Conservation (phyloP, 306 rosid genomes). For the Oemleria cerasiformis region DNA sequence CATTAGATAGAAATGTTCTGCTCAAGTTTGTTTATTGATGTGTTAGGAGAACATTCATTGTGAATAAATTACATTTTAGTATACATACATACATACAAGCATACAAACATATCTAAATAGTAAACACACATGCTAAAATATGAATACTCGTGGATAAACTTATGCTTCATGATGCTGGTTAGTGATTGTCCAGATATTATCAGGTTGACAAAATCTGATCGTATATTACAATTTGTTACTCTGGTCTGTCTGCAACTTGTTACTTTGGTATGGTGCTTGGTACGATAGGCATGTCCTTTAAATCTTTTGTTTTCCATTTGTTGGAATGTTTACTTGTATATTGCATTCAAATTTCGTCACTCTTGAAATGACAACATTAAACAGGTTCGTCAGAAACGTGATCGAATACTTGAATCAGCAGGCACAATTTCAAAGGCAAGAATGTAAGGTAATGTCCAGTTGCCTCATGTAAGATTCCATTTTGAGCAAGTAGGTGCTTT, state of each 20-base stretch:
- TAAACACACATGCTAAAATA: background rate
- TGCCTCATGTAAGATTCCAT: slow-evolving; percentile 18
- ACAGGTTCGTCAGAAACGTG: slow-evolving; percentile 93
- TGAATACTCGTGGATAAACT: background rate
- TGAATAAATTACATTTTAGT: background rate
- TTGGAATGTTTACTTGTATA: slow-evolving; percentile 13
- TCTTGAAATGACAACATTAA: slow-evolving; percentile 26
- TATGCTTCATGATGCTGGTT: background rate
- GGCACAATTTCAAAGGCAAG: slow-evolving; percentile 42
- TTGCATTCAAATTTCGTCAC: slow-evolving; percentile 15
- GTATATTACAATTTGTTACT: background rate
- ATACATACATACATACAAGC: too few species aligned
- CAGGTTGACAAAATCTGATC: background rate
- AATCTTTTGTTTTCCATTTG: background rate
- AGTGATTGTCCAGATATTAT: background rate
- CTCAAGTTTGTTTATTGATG: background rate
- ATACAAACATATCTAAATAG: background rate
- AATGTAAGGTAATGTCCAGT: slow-evolving; percentile 45
- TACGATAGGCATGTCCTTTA: slow-evolving; percentile 1
- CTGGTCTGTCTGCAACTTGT: background rate
- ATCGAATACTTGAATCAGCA: slow-evolving; percentile 72
- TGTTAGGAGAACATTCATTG: background rate
- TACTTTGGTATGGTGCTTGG: background rate
- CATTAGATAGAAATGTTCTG: background rate
- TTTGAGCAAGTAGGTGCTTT: background rate